Conservation (phyloP, 352 stramenopile species). For the Globisporangium polare region DNA sequence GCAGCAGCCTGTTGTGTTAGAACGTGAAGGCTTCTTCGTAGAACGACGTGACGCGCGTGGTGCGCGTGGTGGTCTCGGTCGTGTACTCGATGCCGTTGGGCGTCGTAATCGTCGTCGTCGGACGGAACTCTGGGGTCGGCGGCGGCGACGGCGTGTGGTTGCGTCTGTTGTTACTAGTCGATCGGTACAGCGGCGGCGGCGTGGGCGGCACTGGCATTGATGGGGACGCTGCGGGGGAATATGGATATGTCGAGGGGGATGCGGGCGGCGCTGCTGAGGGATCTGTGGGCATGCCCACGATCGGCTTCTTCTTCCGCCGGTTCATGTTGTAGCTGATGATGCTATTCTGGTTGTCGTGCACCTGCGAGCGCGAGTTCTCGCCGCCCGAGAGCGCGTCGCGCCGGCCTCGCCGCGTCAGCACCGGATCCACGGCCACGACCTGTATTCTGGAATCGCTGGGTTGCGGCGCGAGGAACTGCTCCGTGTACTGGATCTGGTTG, state of each 20-base stretch:
- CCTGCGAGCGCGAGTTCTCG: slow-evolving; percentile 24
- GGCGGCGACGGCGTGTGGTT: background rate
- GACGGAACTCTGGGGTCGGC: slow-evolving; percentile 2
- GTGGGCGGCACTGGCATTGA: background rate
- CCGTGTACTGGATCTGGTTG: slow-evolving; percentile 1
- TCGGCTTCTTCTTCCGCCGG: slow-evolving; percentile 53
- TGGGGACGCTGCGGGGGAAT: slow-evolving; percentile 16
- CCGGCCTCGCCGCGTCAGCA: slow-evolving; percentile 28
- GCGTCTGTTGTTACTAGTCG: background rate
- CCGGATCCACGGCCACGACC: slow-evolving; percentile 18
- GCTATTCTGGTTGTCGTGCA: slow-evolving; percentile 28
- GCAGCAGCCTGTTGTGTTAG: slow-evolving; percentile 20
- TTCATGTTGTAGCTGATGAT: slow-evolving; percentile 58
- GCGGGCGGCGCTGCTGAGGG: slow-evolving; percentile 2
- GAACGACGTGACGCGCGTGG: slow-evolving; percentile 26
- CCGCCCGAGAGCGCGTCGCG: slow-evolving; percentile 37
- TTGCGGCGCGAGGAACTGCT: slow-evolving; percentile 4
- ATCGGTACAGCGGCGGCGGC: background rate
- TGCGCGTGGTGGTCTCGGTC: slow-evolving; percentile 14
- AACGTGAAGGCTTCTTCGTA: slow-evolving; percentile 61
- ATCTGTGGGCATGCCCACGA: slow-evolving; percentile 35
- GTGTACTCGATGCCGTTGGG: slow-evolving; percentile 22
- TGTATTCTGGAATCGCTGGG: slow-evolving; percentile 22
- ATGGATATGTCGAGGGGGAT: background rate
- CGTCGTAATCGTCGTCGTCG: slow-evolving; percentile 18